Evolutionary conservation across 1,139 yeast species (phyloP).

Genomic region (Pichia sp.): DNA sequence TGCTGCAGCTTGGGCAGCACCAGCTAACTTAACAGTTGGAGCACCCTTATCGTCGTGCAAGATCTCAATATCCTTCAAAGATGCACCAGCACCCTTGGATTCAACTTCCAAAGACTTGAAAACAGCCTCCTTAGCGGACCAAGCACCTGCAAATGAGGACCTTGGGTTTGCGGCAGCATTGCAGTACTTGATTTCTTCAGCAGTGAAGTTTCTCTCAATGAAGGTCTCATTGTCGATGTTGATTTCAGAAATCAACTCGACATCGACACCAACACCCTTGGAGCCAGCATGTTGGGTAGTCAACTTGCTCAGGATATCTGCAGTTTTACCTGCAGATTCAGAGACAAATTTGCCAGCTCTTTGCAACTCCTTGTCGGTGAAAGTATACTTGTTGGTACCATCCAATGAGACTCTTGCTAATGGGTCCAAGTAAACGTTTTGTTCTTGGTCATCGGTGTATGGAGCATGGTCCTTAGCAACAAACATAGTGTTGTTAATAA

Average conservation of each 20-base stretch:
- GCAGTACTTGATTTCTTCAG: slow-evolving; percentile 75
- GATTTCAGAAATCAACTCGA: slow-evolving; percentile 76
- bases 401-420: slow-evolving; percentile 70
- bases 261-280: slow-evolving; percentile 94
- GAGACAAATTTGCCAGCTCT: slow-evolving; percentile 34
- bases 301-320: slow-evolving; percentile 38
- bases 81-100: slow-evolving; percentile 93
- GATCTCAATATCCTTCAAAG: slow-evolving; percentile 87
- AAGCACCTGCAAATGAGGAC: slow-evolving; percentile 93
- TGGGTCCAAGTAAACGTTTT: slow-evolving; percentile 91
- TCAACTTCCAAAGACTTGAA: slow-evolving; percentile 90
- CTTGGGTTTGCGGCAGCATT: slow-evolving; percentile 65
- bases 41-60: slow-evolving; percentile 70
- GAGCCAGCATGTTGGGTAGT: slow-evolving; percentile 50
- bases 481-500: slow-evolving; percentile 86
- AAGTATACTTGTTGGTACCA: slow-evolving; percentile 44
- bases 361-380: slow-evolving; percentile 43
- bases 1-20: slow-evolving; percentile 76
- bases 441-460: slow-evolving; percentile 81
- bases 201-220: slow-evolving; percentile 86
- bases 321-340: slow-evolving; percentile 38
- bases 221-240: slow-evolving; percentile 85
- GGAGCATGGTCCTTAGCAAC: slow-evolving; percentile 94
- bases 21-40: slow-evolving; percentile 73
- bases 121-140: slow-evolving; percentile 99